Evolutionary conservation across 352 stramenopile species (phyloP).

Genomic region (Achlya hypogyna): DNA sequence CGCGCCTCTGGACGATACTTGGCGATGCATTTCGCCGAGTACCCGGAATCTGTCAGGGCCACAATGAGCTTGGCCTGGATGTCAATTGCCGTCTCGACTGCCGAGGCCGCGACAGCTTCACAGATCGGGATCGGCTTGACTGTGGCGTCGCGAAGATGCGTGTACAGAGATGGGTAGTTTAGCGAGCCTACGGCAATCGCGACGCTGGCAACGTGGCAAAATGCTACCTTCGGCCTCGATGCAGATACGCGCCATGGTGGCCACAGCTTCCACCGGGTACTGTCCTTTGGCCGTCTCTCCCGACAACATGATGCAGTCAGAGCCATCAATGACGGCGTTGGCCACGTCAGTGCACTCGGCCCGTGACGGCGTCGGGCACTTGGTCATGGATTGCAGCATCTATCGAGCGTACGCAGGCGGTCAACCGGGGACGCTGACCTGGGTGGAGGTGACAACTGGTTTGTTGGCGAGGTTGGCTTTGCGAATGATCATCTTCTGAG

Average conservation of each 20-base stretch:
- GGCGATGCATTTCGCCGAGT: constrained; percentile 90
- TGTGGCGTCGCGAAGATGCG: constrained; percentile 35
- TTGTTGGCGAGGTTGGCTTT: constrained; percentile 95
- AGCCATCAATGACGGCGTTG: constrained; percentile 98
- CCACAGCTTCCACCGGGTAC: constrained; percentile 92
- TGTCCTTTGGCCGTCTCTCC: constrained; percentile 98
- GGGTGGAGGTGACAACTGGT: constrained; percentile 94
- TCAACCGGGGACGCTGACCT: constrained; percentile 21
- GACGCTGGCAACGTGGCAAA: constrained; percentile 1
- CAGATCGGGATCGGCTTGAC: constrained; percentile 48
- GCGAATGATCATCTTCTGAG: constrained; percentile 99
- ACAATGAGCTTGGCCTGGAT: constrained; percentile 95
- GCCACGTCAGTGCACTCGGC: constrained; percentile 99
- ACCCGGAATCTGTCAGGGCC: constrained; percentile 94
- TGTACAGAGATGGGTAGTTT: constrained; percentile 67
- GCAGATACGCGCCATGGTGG: constrained; percentile 92
- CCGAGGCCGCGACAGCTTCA: constrained; percentile 95
- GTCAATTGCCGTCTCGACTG: constrained; percentile 96
- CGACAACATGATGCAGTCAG: constrained; percentile 98
- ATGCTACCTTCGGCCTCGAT: constrained; percentile 77
- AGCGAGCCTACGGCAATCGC: constrained; percentile 28
- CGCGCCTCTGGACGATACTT: constrained; percentile 90
- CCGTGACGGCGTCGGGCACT: constrained; percentile 94
- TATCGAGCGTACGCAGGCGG: constrained; percentile 34
- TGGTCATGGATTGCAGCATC: constrained; percentile 99